Base-by-base conservation (phyloP, 805 yeast genomes). In the Suhomyces sp. region DNA sequence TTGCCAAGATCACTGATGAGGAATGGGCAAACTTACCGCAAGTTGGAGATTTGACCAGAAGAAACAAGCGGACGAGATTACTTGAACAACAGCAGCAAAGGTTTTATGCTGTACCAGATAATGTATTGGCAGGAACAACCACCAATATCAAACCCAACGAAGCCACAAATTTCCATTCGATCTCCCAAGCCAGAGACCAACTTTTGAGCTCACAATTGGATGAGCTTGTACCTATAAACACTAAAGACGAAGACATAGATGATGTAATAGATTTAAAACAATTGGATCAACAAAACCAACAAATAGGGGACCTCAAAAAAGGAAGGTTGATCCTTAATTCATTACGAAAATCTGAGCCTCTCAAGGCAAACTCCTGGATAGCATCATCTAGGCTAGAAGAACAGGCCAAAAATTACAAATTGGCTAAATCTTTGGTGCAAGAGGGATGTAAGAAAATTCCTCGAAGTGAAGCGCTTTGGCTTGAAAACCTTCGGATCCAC, bases 11-110 rank as follows among this genome's bases (percentile, higher is more conserved):
- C 0, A 67, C 84, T 3, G 74, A 67, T 14, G 83, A 77, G 3
- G 81, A 90, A 50, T 91, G 98, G 98, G 70, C 74, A 4, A 72
- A 67, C 41, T 52, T 91, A 3, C 98, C 98, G 0, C 96, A 88
- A 43, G 93, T 87, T 2, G 84, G 88, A 1, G 98, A 91, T 57
- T 65, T 86, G 50, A 93, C 98, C 0, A 73, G 79, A 50, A 68
- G 77, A 38, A 88, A 88, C 58, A 87, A 88, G 47, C 63, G 98
- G 37, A 64, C 74, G 31, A 65, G 96, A 35, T 56, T 78, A 28
- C 69, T 79, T 35, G 74, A 76, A 30, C 83, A 81, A 50, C 71
- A 67, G 46, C 76, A 76, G 39, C 79, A 81, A 43, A 64, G 96
- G 40, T 77, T 75, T 26, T 91, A 88, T 54, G 88, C 95, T 7